These are phyloP conservation scores for Gomphus bonarii DNA, from an alignment of 1,284 basidiomycete species.

Conservation along the genomic window DNA sequence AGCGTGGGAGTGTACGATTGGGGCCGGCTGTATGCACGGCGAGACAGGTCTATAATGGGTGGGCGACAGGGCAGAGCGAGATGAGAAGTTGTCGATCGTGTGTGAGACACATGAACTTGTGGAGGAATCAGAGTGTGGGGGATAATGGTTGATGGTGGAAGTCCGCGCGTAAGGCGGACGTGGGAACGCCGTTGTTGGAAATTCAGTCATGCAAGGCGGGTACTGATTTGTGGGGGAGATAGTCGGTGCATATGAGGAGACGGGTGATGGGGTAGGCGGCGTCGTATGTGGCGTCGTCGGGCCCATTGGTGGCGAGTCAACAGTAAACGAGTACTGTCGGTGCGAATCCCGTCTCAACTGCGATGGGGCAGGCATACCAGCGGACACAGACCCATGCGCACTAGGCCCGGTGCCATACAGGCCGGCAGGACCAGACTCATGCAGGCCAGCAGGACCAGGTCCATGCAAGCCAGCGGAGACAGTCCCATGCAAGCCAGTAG, in stretches of 20 bases:
- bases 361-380: background rate
- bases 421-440: too few species aligned
- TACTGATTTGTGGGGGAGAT: background rate
- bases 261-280: slow-evolving; percentile 7
- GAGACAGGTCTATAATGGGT: background rate
- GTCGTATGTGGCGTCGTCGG: slow-evolving; percentile 19
- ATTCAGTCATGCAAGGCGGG: slow-evolving; percentile 11
- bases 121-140: background rate
- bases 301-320: slow-evolving; percentile 17
- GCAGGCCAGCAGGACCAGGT: too few species aligned
- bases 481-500: too few species aligned
- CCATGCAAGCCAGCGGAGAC: too few species aligned
- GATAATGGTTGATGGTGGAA: background rate
- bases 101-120: background rate
- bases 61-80: background rate
- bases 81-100: background rate
- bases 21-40: background rate
- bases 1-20: background rate
- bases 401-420: too few species aligned
- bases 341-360: background rate
- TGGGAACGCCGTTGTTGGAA: slow-evolving; percentile 11
- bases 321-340: background rate
- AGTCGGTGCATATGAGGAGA: background rate
- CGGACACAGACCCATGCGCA: background rate
- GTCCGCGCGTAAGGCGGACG: background rate